Evolutionary conservation across 2,329 filamentous ascomycete genomes (phyloP).

Genomic region (Cladosporium oxysporum): DNA sequence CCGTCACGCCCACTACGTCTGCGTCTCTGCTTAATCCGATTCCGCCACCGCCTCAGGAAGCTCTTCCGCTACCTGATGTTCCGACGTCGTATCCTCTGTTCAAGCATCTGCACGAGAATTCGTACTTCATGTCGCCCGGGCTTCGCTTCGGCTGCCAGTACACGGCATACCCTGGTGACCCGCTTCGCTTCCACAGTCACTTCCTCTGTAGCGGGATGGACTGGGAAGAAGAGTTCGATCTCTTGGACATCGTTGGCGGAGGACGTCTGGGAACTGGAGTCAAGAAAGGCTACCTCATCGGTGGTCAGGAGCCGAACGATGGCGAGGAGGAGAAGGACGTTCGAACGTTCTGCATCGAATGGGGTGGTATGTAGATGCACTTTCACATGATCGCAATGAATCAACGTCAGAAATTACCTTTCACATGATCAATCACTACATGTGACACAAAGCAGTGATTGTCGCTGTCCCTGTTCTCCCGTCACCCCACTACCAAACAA

Average conservation of each 20-base stretch:
- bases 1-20: conserved; percentile 54
- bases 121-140: conserved; percentile 88
- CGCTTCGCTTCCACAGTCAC: conserved; percentile 91
- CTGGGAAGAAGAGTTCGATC: conserved; percentile 85
- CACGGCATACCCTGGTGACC: conserved; percentile 92
- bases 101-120: conserved; percentile 72
- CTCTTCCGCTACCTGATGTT: conserved; percentile 38
- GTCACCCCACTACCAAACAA: neutral
- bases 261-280: conserved; percentile 89
- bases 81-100: conserved; percentile 72
- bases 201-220: conserved; percentile 80
- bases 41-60: conserved; percentile 18
- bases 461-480: neutral
- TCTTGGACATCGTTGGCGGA: conserved; percentile 82
- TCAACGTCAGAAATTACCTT: neutral
- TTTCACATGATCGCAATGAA: conserved; percentile 7
- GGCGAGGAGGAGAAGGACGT: conserved; percentile 48
- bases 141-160: conserved; percentile 93
- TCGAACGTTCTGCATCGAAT: conserved; percentile 83
- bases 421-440: conserved; percentile 11
- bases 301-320: conserved; percentile 58
- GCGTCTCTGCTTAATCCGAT: conserved; percentile 42
- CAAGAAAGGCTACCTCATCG: conserved; percentile 92
- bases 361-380: conserved; percentile 78
- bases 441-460: neutral